Evolutionary conservation across 441 rosid species (phyloP), one percentile per base, ranked within the genome.

Genomic region (Jatropha podagrica): DNA sequence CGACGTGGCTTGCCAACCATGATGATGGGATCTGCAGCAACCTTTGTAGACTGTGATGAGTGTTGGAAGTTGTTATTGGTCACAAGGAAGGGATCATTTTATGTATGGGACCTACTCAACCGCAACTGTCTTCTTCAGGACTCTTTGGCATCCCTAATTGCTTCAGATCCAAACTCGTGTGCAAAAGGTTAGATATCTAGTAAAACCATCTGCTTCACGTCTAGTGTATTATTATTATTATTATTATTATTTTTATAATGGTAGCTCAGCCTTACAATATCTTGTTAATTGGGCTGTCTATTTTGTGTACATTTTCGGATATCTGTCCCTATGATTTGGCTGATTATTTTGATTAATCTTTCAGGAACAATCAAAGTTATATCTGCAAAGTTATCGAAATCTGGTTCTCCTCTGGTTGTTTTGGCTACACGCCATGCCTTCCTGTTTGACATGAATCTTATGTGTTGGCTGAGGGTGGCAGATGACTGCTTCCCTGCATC

Each of bases 401-500:
- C 96, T 48, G 98, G 98, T 77, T 90, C 89, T 80, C 99, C 99
- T 61, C 95, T 96, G 23, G 88, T 96, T 82, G 95, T 96, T 73
- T 81, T 96, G 73, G 99, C 95, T 72, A 92, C 97, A n/a, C 94
- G 98, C 41, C 98, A 94, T 78, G 98, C 98, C 8, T 96, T 91
- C 83, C 91, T 96, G 78, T 96, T 92, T 46, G 98, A 96, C 82
- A 88, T 75, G 84, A 87, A 83, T 86, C 94, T 96, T 58, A 91
- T 82, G 94, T 96, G 98, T 77, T 93, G 99, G 99, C 83, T 96
- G 83, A 89, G 99, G 81, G 97, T 92, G 60, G 98, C 92, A 38
- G 99, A 96, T 81, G 99, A 96, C 79, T 96, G 98, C 84, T 96
- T 96, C 85, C 98, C 99, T 32, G 95, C 98, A 62, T 96, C 99